These are phyloP conservation scores for Cladosporium sp. DNA, from an alignment of 2,329 filamentous ascomycete species.

Conservation along the genomic window DNA sequence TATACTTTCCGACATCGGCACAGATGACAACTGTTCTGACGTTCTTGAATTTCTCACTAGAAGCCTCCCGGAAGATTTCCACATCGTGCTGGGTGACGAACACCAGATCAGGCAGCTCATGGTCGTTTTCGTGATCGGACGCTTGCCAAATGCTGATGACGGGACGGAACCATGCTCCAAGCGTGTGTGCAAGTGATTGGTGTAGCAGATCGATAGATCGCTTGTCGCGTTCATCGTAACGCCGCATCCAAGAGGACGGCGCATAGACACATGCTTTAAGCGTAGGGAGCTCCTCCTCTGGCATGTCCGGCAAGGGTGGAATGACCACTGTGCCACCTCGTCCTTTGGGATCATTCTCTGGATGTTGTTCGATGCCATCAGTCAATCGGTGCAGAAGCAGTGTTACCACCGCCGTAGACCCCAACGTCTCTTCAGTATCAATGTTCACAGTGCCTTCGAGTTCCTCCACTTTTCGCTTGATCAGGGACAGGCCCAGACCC, in stretches of 20 bases:
- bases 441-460: not conserved
- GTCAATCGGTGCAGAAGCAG: not conserved
- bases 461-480: constrained; percentile 35
- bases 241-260: not conserved
- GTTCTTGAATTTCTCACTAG: constrained; percentile 1
- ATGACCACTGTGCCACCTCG: constrained; percentile 1
- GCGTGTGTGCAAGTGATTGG: constrained; percentile 5
- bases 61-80: not conserved
- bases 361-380: not conserved
- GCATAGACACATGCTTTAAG: constrained; percentile 12
- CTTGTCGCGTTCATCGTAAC: constrained; percentile 7
- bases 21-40: constrained; percentile 6
- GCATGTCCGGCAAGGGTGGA: not conserved
- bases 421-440: constrained; percentile 8
- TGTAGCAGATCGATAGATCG: constrained; percentile 1
- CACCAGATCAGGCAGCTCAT: constrained; percentile 4
- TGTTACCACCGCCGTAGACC: not conserved
- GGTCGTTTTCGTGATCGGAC: not conserved
- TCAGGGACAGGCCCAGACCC: constrained; percentile 65
- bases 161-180: constrained; percentile 11
- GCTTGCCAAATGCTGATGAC: constrained; percentile 3
- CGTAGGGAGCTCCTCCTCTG: constrained; percentile 1
- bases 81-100: constrained; percentile 10
- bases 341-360: not conserved
- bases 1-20: constrained; percentile 5